Evolutionary conservation across 306 rosid species (phyloP).

Genomic region (Acacia confusa): DNA sequence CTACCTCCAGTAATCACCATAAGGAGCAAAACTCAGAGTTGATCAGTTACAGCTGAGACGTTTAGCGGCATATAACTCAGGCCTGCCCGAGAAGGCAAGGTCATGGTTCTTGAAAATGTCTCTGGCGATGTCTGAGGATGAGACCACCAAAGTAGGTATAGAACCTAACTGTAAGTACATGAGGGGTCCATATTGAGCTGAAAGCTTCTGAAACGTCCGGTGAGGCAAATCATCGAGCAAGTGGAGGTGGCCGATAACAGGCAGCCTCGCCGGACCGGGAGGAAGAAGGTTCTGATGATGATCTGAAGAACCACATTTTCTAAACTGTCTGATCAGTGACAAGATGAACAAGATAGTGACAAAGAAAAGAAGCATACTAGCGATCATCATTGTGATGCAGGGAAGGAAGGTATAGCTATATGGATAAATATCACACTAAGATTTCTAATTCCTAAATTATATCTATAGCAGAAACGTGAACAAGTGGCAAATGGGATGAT

Average conservation of each 20-base stretch:
- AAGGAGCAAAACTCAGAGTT: not conserved
- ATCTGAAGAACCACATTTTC: not conserved
- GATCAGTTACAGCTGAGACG: not conserved
- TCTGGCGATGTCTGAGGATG: not conserved
- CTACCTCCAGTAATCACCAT: not conserved
- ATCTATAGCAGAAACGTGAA: not conserved
- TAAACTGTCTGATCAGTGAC: not conserved
- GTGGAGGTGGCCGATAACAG: not conserved
- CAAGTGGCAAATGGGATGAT: not conserved
- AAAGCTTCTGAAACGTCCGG: not conserved
- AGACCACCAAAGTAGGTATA: not conserved
- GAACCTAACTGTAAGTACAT: not conserved
- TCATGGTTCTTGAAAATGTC: not conserved
- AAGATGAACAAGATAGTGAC: not conserved
- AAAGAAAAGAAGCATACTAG: not conserved
- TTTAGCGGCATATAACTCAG: not conserved
- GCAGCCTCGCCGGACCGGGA: not conserved
- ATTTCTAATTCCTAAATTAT: not conserved
- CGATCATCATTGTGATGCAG: not conserved
- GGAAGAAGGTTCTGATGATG: not conserved
- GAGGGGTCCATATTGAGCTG: not conserved
- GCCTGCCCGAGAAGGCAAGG: not conserved
- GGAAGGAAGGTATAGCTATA: not conserved
- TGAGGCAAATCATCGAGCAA: not conserved
- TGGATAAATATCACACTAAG: not conserved